Conservation (phyloP, 75 land plant species). For the Sequoia sempervirens region DNA sequence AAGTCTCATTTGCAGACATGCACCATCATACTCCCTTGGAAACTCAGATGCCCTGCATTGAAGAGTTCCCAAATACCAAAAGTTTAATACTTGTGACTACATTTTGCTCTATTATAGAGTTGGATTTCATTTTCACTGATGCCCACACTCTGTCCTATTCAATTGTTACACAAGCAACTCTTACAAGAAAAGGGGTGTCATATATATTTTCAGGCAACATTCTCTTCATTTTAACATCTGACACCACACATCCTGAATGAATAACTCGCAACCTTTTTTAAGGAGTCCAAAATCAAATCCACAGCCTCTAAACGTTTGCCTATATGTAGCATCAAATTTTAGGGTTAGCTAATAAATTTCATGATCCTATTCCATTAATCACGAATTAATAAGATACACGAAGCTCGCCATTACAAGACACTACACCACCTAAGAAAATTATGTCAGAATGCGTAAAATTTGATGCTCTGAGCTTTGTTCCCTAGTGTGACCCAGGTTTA, state of each 20-base stretch:
- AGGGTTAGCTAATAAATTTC: neutral
- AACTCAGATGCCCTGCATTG: slow-evolving; percentile 79
- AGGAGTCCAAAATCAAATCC: neutral
- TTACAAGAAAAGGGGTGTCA: neutral
- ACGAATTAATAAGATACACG: neutral
- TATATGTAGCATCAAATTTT: neutral
- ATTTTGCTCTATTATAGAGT: neutral
- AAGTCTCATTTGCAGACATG: slow-evolving; percentile 92
- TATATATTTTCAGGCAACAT: neutral
- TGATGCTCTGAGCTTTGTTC: neutral
- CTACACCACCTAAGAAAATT: neutral
- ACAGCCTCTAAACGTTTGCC: neutral
- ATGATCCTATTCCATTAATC: neutral
- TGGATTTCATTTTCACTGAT: neutral
- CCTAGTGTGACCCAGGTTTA: neutral
- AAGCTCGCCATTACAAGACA: neutral
- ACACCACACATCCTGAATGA: neutral
- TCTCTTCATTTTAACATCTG: neutral
- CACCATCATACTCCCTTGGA: slow-evolving; percentile 89
- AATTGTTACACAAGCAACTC: neutral
- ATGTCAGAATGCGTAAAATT: neutral
- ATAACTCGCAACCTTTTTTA: neutral
- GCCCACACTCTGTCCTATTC: neutral
- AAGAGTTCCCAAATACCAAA: neutral
- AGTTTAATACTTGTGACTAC: neutral